phyloP scores from a whole-genome alignment of 805 yeast genomes.

The Nadsonia fulvescens region DNA sequence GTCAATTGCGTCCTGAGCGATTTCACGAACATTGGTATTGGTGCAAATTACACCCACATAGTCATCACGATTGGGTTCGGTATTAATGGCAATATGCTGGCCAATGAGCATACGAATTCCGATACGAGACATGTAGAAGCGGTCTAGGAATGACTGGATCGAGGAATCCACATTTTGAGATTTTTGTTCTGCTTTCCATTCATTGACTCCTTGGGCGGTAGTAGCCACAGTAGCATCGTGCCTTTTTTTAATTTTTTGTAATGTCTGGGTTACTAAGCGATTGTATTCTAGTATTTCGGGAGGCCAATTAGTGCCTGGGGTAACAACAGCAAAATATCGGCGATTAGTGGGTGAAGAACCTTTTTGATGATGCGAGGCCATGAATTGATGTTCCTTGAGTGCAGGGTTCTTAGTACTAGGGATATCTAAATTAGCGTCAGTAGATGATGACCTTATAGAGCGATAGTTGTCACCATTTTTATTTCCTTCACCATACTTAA shows the following conservation, averaged over 20 bases:
- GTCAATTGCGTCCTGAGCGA: slow-evolving; percentile 76
- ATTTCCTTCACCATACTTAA: too few relatives aligned
- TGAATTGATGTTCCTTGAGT: slow-evolving; percentile 6
- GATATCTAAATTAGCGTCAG: too few relatives aligned
- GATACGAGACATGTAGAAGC: slow-evolving; percentile 78
- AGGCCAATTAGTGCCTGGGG: slow-evolving; percentile 46
- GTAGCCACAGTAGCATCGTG: slow-evolving; percentile 91
- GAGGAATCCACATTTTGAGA: slow-evolving; percentile 42
- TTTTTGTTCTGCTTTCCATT: slow-evolving; percentile 50
- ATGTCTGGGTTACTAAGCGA: slow-evolving; percentile 41
- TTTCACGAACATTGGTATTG: slow-evolving; percentile 64
- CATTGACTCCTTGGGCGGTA: slow-evolving; percentile 80
- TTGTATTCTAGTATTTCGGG: slow-evolving; percentile 58
- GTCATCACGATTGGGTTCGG: slow-evolving; percentile 37
- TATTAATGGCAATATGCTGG: slow-evolving; percentile 71
- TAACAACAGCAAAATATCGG: slow-evolving; percentile 34
- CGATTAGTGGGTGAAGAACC: slow-evolving; percentile 9
- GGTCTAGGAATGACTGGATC: slow-evolving; percentile 64
- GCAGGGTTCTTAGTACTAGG: slow-evolving; percentile 7
- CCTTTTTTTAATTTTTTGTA: slow-evolving; percentile 56
- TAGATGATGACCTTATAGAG: too few relatives aligned
- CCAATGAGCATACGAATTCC: slow-evolving; percentile 90
- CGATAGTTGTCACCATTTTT: too few relatives aligned
- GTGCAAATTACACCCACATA: slow-evolving; percentile 84
- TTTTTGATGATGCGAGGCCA: slow-evolving; percentile 4